Evolutionary conservation across 306 rosid species (phyloP), one percentile per base, ranked within the genome.

Genomic region (Astragalus glycyphyllos): DNA sequence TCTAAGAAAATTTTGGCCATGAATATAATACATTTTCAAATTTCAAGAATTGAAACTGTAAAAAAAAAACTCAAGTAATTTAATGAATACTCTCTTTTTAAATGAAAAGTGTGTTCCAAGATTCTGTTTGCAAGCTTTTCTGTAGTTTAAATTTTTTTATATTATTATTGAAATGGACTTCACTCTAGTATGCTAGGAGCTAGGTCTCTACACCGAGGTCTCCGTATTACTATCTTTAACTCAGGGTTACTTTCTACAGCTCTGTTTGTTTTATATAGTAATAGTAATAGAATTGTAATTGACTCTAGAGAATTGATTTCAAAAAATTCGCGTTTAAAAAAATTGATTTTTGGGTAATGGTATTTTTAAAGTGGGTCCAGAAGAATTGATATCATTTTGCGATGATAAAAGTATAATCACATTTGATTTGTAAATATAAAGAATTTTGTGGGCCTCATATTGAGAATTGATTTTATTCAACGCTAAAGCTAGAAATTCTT

Each of bases 1-100:
- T 20, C 2, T 13, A 53, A 32, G 72, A 44, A 69, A 55, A 44
- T 31, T 58, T 71, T 13, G 29, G 38, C 53, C 56, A 44, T 11
- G 38, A 63, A 8, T 46, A 12, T 50, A 14, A 7, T 31, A 8
- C 6, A 4, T 35, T 75, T 11, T 59, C 31, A 9, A 41, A 29
- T 75, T 11, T 59, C 31, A 9, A 41, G 38, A 68, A 14, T 1
- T 56, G 51, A 63, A n/a, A 55, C 13, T 49, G 26, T 41, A 6
- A 66, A 12, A 58, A 58, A 68, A 42, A 20, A 20, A 20, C 15
- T 0, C 34, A 56, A 8, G 38, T 54, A 51, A 58, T 10, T 38
- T 37, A 16, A 11, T 13, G 64, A 64, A 44, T 32, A 12, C 4
- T 31, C 41, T 60, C 42, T 8, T 69, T 16, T 6, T 13, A 1